phyloP scores from a whole-genome alignment of 139 green algal genomes.

The Trebouxia sp. region DNA sequence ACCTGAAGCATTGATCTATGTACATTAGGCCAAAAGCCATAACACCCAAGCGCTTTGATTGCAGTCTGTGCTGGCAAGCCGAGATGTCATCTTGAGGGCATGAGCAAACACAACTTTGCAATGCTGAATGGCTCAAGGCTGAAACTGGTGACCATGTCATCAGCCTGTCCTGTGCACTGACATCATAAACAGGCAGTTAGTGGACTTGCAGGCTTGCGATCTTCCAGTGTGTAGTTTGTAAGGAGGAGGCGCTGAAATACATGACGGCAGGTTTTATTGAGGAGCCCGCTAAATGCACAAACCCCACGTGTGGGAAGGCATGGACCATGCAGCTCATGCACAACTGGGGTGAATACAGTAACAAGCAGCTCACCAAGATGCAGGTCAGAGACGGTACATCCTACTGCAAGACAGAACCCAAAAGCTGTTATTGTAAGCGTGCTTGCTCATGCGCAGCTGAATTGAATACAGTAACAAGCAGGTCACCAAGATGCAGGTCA shows the following conservation, averaged over 20 bases:
- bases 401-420: too few species aligned
- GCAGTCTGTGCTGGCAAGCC: too few species aligned
- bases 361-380: conserved; percentile 90
- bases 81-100: too few species aligned
- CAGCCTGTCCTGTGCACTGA: background rate
- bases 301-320: conserved; percentile 54
- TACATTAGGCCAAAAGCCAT: too few species aligned
- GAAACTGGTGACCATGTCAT: too few species aligned
- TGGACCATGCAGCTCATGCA: conserved; percentile 78
- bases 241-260: conserved; percentile 30
- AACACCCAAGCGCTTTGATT: too few species aligned
- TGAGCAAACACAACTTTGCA: too few species aligned
- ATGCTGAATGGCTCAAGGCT: too few species aligned
- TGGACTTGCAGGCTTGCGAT: conserved; percentile 23
- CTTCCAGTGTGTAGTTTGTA: conserved; percentile 49
- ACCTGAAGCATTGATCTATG: too few species aligned
- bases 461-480: background rate
- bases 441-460: too few species aligned
- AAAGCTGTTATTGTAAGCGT: background rate
- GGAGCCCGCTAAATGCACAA: conserved; percentile 76
- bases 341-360: conserved; percentile 82
- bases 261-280: conserved; percentile 74
- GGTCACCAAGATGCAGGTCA: background rate
- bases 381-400: conserved; percentile 34
- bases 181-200: background rate